Conservation (phyloP, 2,329 filamentous ascomycete species). For the Furcasterigmium sp. region DNA sequence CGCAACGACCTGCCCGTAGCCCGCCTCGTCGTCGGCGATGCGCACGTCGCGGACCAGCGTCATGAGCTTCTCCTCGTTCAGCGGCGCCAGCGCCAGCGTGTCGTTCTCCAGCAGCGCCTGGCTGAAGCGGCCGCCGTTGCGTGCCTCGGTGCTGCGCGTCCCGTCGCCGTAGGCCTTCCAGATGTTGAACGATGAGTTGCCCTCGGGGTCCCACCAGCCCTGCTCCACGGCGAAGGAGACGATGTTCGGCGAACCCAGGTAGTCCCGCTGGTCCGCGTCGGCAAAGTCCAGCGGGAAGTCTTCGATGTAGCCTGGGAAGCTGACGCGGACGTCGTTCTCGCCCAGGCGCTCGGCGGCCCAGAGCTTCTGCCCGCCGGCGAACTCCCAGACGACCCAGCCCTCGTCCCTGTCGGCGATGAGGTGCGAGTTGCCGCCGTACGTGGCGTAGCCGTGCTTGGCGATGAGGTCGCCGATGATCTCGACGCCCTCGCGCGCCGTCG, state of each 20-base stretch:
- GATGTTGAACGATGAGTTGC: slow-evolving; percentile 19
- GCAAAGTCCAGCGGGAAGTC: slow-evolving; percentile 18
- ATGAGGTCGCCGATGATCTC: slow-evolving; percentile 34
- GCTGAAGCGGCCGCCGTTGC: slow-evolving; percentile 20
- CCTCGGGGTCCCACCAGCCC: slow-evolving; percentile 18
- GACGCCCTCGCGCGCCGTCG: slow-evolving; percentile 31
- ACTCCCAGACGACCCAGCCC: slow-evolving; percentile 22
- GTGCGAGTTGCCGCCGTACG: slow-evolving; percentile 36
- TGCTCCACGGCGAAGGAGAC: slow-evolving; percentile 19
- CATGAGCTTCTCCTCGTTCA: slow-evolving; percentile 44
- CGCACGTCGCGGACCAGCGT: slow-evolving; percentile 22
- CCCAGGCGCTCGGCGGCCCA: slow-evolving; percentile 20
- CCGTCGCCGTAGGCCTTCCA: slow-evolving; percentile 18
- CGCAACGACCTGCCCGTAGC: slow-evolving; percentile 20
- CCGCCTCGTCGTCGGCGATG: slow-evolving; percentile 19
- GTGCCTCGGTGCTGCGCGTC: slow-evolving; percentile 12
- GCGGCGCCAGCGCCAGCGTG: slow-evolving; percentile 33
- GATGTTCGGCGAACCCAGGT: slow-evolving; percentile 20
- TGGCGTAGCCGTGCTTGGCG: slow-evolving; percentile 30
- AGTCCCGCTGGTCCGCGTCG: slow-evolving; percentile 13
- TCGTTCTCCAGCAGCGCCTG: slow-evolving; percentile 17
- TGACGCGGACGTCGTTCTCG: slow-evolving; percentile 16
- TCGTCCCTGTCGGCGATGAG: slow-evolving; percentile 29
- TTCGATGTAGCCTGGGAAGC: slow-evolving; percentile 21
- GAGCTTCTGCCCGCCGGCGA: slow-evolving; percentile 17